Percentiles rank a stretch among this genome's conserved stretches.
phyloP scores from a whole-genome alignment of 1,284 basidiomycete genomes.

The Mrakiaceae sp. region DNA sequence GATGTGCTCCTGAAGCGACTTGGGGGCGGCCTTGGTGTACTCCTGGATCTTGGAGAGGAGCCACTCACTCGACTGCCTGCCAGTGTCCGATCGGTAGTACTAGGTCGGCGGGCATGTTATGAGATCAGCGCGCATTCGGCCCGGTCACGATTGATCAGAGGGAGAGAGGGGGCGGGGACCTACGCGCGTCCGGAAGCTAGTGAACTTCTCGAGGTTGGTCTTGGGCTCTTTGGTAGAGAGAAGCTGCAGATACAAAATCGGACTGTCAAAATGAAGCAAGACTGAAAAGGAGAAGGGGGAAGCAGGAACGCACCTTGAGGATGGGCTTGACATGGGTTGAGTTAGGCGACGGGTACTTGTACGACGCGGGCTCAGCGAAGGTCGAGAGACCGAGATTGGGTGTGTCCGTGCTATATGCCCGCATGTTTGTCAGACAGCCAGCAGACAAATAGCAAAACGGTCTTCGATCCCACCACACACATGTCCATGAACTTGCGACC shows the following conservation, averaged over 20 bases:
- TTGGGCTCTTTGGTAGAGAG: constrained; percentile 52
- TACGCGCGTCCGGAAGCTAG: constrained; percentile 53
- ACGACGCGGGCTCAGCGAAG: neutral
- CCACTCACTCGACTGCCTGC: constrained; percentile 65
- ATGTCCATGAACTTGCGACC: constrained; percentile 65
- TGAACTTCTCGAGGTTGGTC: constrained; percentile 59
- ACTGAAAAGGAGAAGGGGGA: no score
- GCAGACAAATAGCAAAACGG: no score
- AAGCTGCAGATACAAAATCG: constrained; percentile 31
- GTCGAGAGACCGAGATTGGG: constrained; percentile 37
- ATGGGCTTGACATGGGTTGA: constrained; percentile 27
- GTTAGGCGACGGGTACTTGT: constrained; percentile 18
- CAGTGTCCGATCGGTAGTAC: constrained; percentile 51
- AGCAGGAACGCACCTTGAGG: constrained; percentile 18
- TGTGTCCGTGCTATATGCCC: constrained; percentile 54
- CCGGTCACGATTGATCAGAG: constrained; percentile 38
- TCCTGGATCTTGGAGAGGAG: constrained; percentile 58
- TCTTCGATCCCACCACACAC: constrained; percentile 38
- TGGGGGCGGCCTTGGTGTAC: constrained; percentile 44
- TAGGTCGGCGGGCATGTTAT: constrained; percentile 25
- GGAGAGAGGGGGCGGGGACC: no score
- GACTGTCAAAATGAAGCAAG: neutral
- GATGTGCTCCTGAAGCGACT: constrained; percentile 38
- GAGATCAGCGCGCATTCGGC: constrained; percentile 28
- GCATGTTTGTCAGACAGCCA: no score